Evolutionary conservation across 2,329 filamentous ascomycete genomes (phyloP), one percentile per base, ranked within the genome.

Genomic region (Beauveria australis): DNA sequence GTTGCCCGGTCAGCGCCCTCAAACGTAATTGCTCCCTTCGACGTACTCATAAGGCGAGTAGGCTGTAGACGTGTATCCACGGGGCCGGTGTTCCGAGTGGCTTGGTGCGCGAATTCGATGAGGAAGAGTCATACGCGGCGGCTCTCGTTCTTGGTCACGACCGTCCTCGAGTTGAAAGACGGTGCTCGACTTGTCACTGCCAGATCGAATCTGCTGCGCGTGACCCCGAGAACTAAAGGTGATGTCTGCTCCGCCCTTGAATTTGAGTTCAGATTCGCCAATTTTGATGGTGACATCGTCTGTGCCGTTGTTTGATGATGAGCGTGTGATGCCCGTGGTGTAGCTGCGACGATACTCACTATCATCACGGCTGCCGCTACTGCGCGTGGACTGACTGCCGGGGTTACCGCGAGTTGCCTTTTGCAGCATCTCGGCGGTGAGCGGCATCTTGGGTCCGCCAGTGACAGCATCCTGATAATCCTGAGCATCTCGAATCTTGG

Each of bases 221-320:
- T 62, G 63, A 30, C 47, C 48, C 62, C 71, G 66, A 64, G 72
- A 67, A 52, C 76, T 75, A 64, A 85, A 80, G 64, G 80, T 84
- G 65, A 87, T 82, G 66, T 85, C 83, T 24, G 83, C 82, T 43
- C 83, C 83, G 54, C 84, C 80, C 81, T 10, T 83, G 76, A 30
- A 79, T 79, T 43, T 79, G 79, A 28, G 85, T n/a, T 82, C 79
- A 37, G 75, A 76, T 14, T 81, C 82, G 26, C 78, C 80, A 52
- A 87, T 76, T 64, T 82, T 82, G 69, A 87, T 86, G 18, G 82
- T 87, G 61, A 86, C 75, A 63, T 86, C 82, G 43, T 86, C 82
- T 59, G 82, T 79, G 56, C 79, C 77, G 61, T 77, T 80, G 18
- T 64, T 64, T 3, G 71, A 72, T 5, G 72, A 75, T 8, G 80